These are phyloP conservation scores for Aristolochia fimbriata DNA, from an alignment of 164 flowering plant genomes.

Conservation along the genomic window DNA sequence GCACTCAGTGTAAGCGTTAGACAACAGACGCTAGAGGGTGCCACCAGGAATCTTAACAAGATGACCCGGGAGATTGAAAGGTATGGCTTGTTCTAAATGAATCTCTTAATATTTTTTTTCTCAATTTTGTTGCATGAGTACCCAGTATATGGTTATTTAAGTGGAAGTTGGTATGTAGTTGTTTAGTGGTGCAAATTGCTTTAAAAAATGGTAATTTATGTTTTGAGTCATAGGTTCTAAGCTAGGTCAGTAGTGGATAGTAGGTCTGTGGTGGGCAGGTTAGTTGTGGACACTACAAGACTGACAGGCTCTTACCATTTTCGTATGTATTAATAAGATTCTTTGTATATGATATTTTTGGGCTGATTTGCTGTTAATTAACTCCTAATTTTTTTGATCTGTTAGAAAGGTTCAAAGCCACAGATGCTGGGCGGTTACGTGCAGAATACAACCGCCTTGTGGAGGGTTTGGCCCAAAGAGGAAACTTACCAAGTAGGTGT, in stretches of 20 bases:
- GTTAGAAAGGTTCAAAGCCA: constrained; percentile 99
- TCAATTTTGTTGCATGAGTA: not conserved
- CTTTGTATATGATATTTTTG: not conserved
- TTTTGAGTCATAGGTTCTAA: too few species aligned
- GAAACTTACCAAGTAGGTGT: constrained; percentile 71
- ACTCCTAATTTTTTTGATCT: constrained; percentile 24
- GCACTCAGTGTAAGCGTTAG: constrained; percentile 96
- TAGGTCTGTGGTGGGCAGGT: too few species aligned
- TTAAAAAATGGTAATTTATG: too few species aligned
- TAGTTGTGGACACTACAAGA: too few species aligned
- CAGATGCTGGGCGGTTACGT: constrained; percentile 87
- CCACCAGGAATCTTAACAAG: constrained; percentile 68
- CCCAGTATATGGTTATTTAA: too few species aligned
- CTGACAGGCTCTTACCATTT: too few species aligned
- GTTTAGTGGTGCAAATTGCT: too few species aligned
- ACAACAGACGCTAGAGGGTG: constrained; percentile 88
- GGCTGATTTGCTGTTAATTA: constrained; percentile 5
- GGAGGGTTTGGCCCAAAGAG: constrained; percentile 90
- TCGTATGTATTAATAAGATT: too few species aligned
- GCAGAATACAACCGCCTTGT: constrained; percentile 93
- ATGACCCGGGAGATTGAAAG: constrained; percentile 82
- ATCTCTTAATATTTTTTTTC: not conserved
- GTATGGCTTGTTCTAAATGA: constrained; percentile 19
- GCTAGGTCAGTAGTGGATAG: too few species aligned
- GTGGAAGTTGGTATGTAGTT: too few species aligned